These are phyloP conservation scores for Rhynchospora tenuis DNA, from an alignment of 176 grass and related monocot species.

Conservation along the genomic window DNA sequence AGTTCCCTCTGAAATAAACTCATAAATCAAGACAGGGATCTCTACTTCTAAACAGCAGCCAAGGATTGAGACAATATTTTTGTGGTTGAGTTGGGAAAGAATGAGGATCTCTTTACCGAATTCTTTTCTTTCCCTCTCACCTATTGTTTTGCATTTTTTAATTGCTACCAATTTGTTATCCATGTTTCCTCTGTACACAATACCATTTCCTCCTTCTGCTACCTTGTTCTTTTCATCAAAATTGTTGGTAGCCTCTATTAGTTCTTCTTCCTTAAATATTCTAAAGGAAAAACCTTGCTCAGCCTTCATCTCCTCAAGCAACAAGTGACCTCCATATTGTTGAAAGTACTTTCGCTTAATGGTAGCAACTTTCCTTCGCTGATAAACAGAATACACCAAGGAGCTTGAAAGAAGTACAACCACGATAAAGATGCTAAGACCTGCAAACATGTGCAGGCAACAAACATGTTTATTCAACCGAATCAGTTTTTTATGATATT, in stretches of 20 bases:
- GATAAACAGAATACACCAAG: background rate
- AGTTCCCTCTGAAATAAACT: conserved; percentile 26
- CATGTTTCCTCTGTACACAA: conserved; percentile 25
- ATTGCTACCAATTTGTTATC: background rate
- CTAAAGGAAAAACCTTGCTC: background rate
- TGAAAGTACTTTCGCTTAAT: background rate
- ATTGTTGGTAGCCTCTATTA: conserved; percentile 12
- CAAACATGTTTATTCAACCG: no score
- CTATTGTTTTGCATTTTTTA: conserved; percentile 27
- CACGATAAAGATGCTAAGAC: no score
- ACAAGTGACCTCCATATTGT: background rate
- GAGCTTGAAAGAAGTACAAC: no score
- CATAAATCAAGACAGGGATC: conserved; percentile 27
- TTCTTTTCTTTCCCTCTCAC: conserved; percentile 8
- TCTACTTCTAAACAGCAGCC: conserved; percentile 35
- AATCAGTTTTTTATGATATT: no score
- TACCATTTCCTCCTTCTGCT: conserved; percentile 30
- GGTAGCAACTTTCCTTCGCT: background rate
- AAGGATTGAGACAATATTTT: conserved; percentile 17
- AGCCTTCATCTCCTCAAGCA: background rate
- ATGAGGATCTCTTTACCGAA: conserved; percentile 31
- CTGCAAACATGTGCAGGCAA: no score
- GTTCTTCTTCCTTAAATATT: conserved; percentile 11
- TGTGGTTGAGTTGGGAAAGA: conserved; percentile 23
- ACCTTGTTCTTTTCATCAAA: conserved; percentile 23